Evolutionary conservation across 495 filamentous ascomycete genomes (phyloP).

Genomic region (Xylaria palmicola): DNA sequence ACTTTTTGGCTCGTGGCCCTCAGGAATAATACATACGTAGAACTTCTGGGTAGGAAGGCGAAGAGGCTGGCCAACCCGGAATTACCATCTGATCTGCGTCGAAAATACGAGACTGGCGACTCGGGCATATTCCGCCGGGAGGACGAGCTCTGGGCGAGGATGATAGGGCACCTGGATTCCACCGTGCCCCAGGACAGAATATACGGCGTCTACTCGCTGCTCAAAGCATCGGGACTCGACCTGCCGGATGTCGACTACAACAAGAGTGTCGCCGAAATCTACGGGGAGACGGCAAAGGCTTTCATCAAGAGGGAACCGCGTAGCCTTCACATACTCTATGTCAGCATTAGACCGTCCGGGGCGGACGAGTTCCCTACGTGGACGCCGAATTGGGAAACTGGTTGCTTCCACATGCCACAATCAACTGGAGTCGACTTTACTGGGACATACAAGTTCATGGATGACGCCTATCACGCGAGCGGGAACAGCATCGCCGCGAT

Average conservation of each 20-base stretch:
- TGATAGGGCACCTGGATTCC: neutral
- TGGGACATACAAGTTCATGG: neutral
- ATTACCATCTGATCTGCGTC: no score
- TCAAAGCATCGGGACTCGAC: neutral
- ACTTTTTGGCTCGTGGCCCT: no score
- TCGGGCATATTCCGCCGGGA: no score
- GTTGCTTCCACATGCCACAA: neutral
- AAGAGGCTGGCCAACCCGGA: no score
- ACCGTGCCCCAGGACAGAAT: neutral
- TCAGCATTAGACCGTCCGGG: neutral
- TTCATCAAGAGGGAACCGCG: neutral
- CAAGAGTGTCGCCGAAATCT: neutral
- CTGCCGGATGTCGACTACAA: neutral
- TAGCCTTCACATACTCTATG: neutral
- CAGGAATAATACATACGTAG: no score
- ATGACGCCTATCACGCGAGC: neutral
- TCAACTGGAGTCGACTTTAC: neutral
- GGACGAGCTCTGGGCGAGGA: no score
- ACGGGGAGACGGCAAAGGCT: neutral
- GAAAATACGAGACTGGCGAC: no score
- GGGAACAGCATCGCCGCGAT: neutral
- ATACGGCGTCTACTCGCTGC: neutral
- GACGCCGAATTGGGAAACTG: neutral
- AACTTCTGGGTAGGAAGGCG: no score
- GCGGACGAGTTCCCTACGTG: neutral